Conservation (phyloP, 306 rosid genomes). For the Inga oerstediana region DNA sequence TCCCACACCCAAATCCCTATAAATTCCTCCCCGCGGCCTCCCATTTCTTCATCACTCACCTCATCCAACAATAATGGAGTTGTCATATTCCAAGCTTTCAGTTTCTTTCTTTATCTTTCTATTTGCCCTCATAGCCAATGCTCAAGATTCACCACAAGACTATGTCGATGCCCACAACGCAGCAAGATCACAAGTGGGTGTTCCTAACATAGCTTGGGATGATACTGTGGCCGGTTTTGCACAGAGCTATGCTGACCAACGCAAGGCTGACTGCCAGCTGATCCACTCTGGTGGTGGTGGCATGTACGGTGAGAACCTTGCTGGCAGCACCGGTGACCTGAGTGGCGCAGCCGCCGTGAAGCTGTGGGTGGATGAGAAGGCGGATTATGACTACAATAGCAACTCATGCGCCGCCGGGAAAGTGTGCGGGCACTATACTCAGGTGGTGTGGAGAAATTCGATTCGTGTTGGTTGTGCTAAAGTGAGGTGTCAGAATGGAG, state of each 20-base stretch:
- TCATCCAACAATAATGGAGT: background rate
- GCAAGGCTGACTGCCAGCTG: conserved; percentile 29
- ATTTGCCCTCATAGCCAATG: background rate
- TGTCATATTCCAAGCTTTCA: background rate
- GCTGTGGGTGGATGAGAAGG: conserved; percentile 51
- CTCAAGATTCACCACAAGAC: conserved; percentile 42
- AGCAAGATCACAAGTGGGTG: conserved; percentile 27
- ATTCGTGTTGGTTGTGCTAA: conserved; percentile 53
- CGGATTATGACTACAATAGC: conserved; percentile 34
- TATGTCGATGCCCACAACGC: conserved; percentile 40
- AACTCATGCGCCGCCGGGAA: conserved; percentile 43
- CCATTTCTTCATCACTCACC: background rate
- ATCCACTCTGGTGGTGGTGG: conserved; percentile 39
- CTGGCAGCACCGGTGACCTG: conserved; percentile 25
- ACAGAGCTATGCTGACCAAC: conserved; percentile 23
- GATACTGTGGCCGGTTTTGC: conserved; percentile 25
- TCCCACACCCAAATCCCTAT: background rate
- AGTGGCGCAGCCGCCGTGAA: background rate
- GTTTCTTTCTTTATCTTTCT: background rate
- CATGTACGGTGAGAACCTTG: conserved; percentile 47
- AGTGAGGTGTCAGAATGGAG: conserved; percentile 47
- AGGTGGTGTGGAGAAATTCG: conserved; percentile 52
- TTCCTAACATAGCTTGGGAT: conserved; percentile 30
- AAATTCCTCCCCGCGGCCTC: background rate
- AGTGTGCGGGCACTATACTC: conserved; percentile 54